phyloP scores from a whole-genome alignment of 2,329 filamentous ascomycete species.

The Furcasterigmium furcatum region DNA sequence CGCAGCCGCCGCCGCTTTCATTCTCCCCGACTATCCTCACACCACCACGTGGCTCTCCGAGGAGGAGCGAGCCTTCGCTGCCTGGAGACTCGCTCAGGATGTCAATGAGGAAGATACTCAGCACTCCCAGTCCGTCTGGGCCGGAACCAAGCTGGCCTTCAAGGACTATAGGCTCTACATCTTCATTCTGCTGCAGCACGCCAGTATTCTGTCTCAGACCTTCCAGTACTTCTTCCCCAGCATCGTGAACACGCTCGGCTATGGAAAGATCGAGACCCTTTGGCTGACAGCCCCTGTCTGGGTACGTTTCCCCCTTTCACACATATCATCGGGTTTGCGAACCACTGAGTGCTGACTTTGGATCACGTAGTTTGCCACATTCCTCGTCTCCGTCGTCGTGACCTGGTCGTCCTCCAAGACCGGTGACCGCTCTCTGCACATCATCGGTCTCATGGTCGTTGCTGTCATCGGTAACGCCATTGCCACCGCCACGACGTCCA shows the following conservation, averaged over 20 bases:
- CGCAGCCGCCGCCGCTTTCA: conserved; percentile 26
- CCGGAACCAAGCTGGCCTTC: conserved; percentile 44
- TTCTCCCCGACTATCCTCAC: conserved; percentile 50
- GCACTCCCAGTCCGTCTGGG: conserved; percentile 31
- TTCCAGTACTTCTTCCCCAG: conserved; percentile 66
- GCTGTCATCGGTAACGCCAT: conserved; percentile 53
- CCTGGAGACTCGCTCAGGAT: conserved; percentile 47
- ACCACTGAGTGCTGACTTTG: background rate
- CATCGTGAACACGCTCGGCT: conserved; percentile 59
- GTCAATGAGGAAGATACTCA: conserved; percentile 41
- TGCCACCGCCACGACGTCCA: conserved; percentile 44
- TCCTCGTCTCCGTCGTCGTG: conserved; percentile 48
- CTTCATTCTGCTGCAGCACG: conserved; percentile 51
- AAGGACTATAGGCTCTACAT: conserved; percentile 48
- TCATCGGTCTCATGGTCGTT: conserved; percentile 48
- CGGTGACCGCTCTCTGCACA: conserved; percentile 54
- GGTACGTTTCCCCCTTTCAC: conserved; percentile 23
- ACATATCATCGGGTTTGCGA: too few species aligned
- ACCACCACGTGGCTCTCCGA: conserved; percentile 48
- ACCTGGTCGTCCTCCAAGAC: conserved; percentile 52
- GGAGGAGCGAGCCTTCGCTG: conserved; percentile 49
- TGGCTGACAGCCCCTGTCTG: conserved; percentile 57
- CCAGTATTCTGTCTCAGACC: conserved; percentile 47
- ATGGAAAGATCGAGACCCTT: conserved; percentile 48
- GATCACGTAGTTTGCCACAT: conserved; percentile 41